Evolutionary conservation across 768 basidiomycete species (phyloP), one percentile per base, ranked within the genome.

Genomic region (Mycena belliarum): DNA sequence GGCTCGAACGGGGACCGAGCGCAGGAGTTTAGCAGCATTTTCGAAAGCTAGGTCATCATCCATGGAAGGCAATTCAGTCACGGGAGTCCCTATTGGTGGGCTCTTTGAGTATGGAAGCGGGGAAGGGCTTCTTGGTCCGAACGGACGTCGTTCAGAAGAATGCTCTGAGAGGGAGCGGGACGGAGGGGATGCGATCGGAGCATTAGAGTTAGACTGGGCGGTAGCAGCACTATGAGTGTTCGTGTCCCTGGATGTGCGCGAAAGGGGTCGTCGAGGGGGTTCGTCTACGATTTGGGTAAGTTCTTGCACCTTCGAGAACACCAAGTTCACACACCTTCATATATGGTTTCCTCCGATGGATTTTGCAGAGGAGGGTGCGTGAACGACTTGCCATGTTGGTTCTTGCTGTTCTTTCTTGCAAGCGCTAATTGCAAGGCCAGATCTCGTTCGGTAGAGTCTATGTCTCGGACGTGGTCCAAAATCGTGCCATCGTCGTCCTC

Each of bases 401-500:
- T 89, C 66, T 87, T 79, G 68, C 92, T 93, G 68, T 97, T 97
- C 63, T 83, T 82, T 58, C 91, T 78, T 6, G 95, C 95, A 47
- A 96, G 75, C 60, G 91, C 91, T 49, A 97, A 73, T 46, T 88
- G 86, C 75, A 83, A 78, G 21, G 86, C 81, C 51, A 96, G 76
- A 68, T 95, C 89, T 64, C 82, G 81, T 66, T 93, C 91, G 16
- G 88, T 90, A 48, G 82, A 76, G 60, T 91, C 87, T 61, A 82
- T 72, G 6, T 70, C 72, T 61, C 68, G 76, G 61, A 69, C 66
- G 51, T 72, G 68, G 12, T 72, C 70, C 47, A 71, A 55, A 49
- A 76, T 70, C 9, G 75, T 72, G 16, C 72, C 72, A 21, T 80
- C 70, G 40, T 76, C 78, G n/a, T 80, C 80, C 24, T 81, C 83